phyloP scores from a whole-genome alignment of 495 filamentous ascomycete genomes.

The Xylaria bambusicola region DNA sequence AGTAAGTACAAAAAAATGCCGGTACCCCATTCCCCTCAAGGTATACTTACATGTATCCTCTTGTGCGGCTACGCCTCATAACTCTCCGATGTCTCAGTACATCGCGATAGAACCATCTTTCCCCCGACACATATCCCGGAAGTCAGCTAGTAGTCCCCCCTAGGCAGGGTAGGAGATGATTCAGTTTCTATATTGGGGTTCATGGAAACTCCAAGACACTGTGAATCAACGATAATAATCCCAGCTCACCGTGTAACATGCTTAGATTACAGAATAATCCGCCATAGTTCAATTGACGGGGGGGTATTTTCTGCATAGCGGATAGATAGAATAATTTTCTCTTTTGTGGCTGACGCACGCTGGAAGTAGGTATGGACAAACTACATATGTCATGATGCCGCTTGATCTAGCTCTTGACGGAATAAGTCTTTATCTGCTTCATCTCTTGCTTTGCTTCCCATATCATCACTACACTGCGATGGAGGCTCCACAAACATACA shows the following conservation, averaged over 20 bases:
- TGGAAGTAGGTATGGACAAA: constrained; percentile 8
- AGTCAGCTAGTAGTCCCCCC: neutral
- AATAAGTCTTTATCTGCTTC: neutral
- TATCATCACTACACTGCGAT: neutral
- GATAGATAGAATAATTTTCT: too few relatives aligned
- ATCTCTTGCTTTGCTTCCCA: neutral
- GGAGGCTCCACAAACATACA: neutral
- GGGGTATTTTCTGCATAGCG: neutral
- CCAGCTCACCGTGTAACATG: constrained; percentile 5
- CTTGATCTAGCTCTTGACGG: neutral
- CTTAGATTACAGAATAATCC: neutral
- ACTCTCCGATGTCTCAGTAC: neutral
- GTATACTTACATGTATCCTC: neutral
- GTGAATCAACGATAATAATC: neutral
- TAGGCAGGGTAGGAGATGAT: neutral
- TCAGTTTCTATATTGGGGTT: constrained; percentile 8
- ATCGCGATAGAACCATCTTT: neutral
- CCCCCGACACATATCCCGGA: neutral
- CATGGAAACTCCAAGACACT: neutral
- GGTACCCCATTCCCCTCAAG: too few relatives aligned
- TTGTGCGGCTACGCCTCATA: neutral
- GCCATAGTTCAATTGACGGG: neutral
- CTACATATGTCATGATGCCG: neutral
- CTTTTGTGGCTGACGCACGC: constrained; percentile 1
- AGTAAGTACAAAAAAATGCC: too few relatives aligned